These are phyloP conservation scores for Mucor circinelloides DNA, from an alignment of 371 early-diverging fungal species.

Conservation along the genomic window DNA sequence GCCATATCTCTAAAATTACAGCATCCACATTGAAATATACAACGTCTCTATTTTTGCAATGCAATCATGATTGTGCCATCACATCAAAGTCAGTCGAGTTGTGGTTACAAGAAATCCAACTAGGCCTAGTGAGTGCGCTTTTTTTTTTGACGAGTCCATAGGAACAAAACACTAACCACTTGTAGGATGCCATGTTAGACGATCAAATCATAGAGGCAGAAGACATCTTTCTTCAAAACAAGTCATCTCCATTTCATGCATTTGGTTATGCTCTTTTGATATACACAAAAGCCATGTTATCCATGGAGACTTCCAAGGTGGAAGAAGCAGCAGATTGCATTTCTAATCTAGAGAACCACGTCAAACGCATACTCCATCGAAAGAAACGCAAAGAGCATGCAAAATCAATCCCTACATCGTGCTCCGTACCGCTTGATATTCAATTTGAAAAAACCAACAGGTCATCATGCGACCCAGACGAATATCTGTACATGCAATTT, in stretches of 20 bases:
- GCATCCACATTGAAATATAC: slow-evolving; percentile 21
- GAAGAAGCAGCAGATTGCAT: slow-evolving; percentile 12
- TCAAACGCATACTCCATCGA: neutral
- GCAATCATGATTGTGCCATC: neutral
- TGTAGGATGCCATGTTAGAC: slow-evolving; percentile 32
- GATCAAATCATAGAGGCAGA: slow-evolving; percentile 27
- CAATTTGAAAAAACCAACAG: neutral
- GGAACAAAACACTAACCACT: neutral
- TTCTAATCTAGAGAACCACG: neutral
- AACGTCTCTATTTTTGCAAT: slow-evolving; percentile 4
- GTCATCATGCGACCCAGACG: neutral
- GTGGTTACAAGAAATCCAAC: slow-evolving; percentile 20
- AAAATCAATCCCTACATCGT: neutral
- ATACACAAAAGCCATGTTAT: slow-evolving; percentile 33
- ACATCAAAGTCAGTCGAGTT: neutral
- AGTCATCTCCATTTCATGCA: slow-evolving; percentile 34
- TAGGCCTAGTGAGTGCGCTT: slow-evolving; percentile 17
- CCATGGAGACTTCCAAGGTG: slow-evolving; percentile 9
- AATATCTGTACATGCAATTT: slow-evolving; percentile 11
- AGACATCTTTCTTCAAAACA: slow-evolving; percentile 18
- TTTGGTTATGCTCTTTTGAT: slow-evolving; percentile 31
- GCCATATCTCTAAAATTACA: slow-evolving; percentile 24
- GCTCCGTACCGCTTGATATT: neutral
- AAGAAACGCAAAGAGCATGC: neutral
- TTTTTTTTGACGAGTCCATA: neutral